phyloP scores from a whole-genome alignment of 495 filamentous ascomycete species.

The Tuber aestivum region DNA sequence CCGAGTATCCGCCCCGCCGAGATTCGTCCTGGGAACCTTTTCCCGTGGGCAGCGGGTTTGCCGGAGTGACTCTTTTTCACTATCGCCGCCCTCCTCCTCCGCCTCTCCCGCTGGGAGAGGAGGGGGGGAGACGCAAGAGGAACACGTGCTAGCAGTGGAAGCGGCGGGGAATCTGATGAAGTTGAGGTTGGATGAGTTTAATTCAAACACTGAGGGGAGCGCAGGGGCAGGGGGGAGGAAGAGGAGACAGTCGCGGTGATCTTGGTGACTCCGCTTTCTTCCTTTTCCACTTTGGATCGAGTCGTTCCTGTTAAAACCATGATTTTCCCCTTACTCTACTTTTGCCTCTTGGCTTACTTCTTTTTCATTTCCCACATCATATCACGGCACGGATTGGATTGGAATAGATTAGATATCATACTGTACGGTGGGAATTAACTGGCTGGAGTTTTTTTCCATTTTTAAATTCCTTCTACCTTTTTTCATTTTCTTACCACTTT shows the following conservation, averaged over 20 bases:
- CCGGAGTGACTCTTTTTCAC: background rate
- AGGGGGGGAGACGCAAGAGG: constrained; percentile 17
- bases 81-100: background rate
- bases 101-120: background rate
- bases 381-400: background rate
- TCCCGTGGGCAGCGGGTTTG: background rate
- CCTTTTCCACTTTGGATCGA: background rate
- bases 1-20: background rate
- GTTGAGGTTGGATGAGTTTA: constrained; percentile 7
- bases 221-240: background rate
- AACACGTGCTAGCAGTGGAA: constrained; percentile 23
- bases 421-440: background rate
- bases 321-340: background rate
- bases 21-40: background rate
- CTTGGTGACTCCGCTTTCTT: background rate
- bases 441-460: background rate
- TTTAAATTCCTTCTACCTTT: background rate
- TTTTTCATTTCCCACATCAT: background rate
- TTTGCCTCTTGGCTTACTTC: background rate
- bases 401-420: background rate
- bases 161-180: constrained; percentile 32
- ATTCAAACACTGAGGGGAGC: background rate
- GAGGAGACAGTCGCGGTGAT: constrained; percentile 1
- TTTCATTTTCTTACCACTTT: background rate
- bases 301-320: background rate